Base-by-base conservation (phyloP, 208 protist species). In the Wallacemonas sp. region DNA sequence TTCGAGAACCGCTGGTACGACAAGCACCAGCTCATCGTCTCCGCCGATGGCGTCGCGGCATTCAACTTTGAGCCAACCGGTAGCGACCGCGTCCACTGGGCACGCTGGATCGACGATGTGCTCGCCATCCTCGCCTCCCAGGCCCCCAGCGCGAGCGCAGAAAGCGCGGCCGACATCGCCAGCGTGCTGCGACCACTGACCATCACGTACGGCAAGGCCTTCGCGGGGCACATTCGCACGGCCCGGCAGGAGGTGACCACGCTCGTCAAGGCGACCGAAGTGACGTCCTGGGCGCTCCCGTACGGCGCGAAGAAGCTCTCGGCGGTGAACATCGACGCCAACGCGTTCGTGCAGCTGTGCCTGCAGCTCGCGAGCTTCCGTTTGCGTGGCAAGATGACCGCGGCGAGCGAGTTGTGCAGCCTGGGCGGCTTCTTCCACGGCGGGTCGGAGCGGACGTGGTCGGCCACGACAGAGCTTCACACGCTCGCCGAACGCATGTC, bases 1-100 rank as follows among this genome's bases (percentile, higher is more conserved):
- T 14, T 81, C 39, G 88, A 96, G 72, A 96, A 97, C 76, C 85
- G 92, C 44, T 97, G 92, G 88, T 97, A 93, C 71, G 92, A 97
- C 79, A 97, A 96, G 72, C 87, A 97, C 58, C 92, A 97, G 76
- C 54, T 96, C 41, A 93, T 96, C 69, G 81, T 97, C 48, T 91
- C 85, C 24, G 86, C 85, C 23, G 86, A 93, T 46, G 88, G 92
- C 29, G 80, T 86, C 24, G 79, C 90, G 12, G 89, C 87, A 6
- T 93, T 96, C 48, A 96, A 96, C 75, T 95, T 93, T 60, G 92
- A 97, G 76, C 54, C 89, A 17, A 80, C 88, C 14, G 70, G 61
- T 26, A 92, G 92, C 62, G 85, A 94, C 43, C 74, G 85, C 29
- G 73, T 86, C 56, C 84, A 93, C 65, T 97, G 92, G 92, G 67